Evolutionary conservation across 495 filamentous ascomycete genomes (phyloP), one percentile per base, ranked within the genome.

Genomic region (Mytilinidion resinicola): DNA sequence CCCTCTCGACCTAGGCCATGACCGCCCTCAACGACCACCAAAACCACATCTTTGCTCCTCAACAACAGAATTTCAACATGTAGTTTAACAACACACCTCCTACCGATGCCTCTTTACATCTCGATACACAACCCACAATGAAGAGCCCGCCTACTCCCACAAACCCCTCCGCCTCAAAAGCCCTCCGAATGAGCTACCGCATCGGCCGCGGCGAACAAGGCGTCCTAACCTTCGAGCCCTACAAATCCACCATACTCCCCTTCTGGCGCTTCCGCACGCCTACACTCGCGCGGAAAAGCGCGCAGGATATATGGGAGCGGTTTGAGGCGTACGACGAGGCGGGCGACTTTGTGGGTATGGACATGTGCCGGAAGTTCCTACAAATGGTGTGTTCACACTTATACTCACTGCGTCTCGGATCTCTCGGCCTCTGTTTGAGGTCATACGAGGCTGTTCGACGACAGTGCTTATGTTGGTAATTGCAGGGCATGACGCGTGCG

Each of bases 321-420:
- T 79, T 80, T 55, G 49, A 71, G 4, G 62, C 66, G 37, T 80
- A 76, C 59, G 68, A 72, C 14, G 54, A 68, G 19, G 36, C 60
- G 11, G 68, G 69, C n/a, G 77, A 81, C 65, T 78, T 80, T 39
- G 77, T 80, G 3, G 78, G 78, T 9, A 78, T 78, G 71, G 78
- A 80, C 36, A 81, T 80, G 75, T 60, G 69, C 17, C 64, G 77
- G 11, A 81, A 80, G 56, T 81, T 80, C 61, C 67, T 81, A 20
- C 77, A 79, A 64, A 81, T 80, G 77, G 57, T 60, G 55, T 17
- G 51, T 41, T 12, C 53, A 37, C 33, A 47, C n/a, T 36, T 0
- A 33, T 46, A 14, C 12, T 48, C 12, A 5, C 19, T 14, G 20
- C 34, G 9, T 10, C 1, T 44, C 1, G 1, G 14, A 41, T 11